A percentile compares a stretch with the other conserved stretches of the same genome.
phyloP scores from a whole-genome alignment of 257 asterid species.

The Solanum chiquidenum region DNA sequence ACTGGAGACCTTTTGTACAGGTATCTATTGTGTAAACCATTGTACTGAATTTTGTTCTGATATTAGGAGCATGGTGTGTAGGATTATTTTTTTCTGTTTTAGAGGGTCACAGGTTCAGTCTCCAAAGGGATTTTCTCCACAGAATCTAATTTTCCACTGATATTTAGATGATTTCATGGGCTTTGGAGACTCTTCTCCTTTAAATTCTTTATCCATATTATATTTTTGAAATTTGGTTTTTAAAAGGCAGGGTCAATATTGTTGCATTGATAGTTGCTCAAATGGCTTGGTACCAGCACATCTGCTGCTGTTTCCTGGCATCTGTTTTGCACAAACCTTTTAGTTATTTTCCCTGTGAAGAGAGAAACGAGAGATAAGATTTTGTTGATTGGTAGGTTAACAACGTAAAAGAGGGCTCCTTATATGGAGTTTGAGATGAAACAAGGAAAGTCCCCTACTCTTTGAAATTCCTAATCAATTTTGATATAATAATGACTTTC shows the following conservation, averaged over 20 bases:
- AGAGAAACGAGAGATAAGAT: neutral
- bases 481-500: neutral
- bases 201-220: neutral
- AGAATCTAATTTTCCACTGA: neutral
- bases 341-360: neutral
- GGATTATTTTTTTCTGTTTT: neutral
- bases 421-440: neutral
- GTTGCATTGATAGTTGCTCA: neutral
- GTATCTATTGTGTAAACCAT: slow-evolving; percentile 14
- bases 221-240: neutral
- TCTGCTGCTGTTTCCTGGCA: neutral
- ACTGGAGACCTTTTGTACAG: slow-evolving; percentile 69
- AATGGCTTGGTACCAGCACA: neutral
- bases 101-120: neutral
- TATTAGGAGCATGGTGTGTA: neutral
- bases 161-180: neutral
- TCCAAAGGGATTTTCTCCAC: neutral
- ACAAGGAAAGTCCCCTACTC: neutral
- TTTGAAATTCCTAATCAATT: neutral
- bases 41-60: neutral
- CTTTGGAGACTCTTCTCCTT: neutral
- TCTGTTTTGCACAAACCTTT: neutral
- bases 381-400: neutral
- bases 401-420: neutral
- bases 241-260: neutral